Base-by-base conservation (phyloP, 257 asterid genomes). In the Forsythia viridissima region DNA sequence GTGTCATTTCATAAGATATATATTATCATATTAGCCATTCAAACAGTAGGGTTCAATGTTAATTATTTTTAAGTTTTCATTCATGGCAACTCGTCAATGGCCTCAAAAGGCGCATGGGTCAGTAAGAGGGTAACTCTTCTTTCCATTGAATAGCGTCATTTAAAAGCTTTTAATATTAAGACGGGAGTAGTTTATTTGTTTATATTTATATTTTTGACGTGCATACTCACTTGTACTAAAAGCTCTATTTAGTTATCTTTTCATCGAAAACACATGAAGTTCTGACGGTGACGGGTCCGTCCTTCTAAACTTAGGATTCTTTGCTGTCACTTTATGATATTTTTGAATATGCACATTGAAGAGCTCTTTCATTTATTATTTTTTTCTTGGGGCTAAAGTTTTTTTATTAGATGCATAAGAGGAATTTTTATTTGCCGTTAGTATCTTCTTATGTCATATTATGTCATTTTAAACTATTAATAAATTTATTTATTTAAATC, bases 31-130 rank as follows among this genome's bases (percentile, higher is more conserved):
- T 21, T 63, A 63, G n/a, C 10, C 70, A 63, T 30, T 63, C n/a
- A 63, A 63, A 63, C 40, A 9, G 16, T 21, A 0, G 37, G 37
- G 36, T 59, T 8, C 6, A n/a, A 20, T 43, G n/a, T 52, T 76
- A 48, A 12, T 61, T 57, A 77, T 41, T 16, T 68, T 79, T n/a
- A 65, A 73, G 69, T 51, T 13, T 81, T 79, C 78, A 72, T n/a
- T 55, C 77, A 72, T 20, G 80, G 73, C 65, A 55, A 16, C 65
- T 55, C 2, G 21, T 55, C 7, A 4, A 55, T 9, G 8, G 65
- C 8, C 24, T 55, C 65, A 15, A 55, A 55, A 3, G 24, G 24
- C 65, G 2, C 6, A 55, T 55, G 6, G 65, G 65, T 55, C 65
- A 4, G 6, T 1, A 55, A 16, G 24, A 55, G 24, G 24, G 65